Base-by-base conservation (phyloP, 768 basidiomycete species). In the Tremella yokohamensis region DNA sequence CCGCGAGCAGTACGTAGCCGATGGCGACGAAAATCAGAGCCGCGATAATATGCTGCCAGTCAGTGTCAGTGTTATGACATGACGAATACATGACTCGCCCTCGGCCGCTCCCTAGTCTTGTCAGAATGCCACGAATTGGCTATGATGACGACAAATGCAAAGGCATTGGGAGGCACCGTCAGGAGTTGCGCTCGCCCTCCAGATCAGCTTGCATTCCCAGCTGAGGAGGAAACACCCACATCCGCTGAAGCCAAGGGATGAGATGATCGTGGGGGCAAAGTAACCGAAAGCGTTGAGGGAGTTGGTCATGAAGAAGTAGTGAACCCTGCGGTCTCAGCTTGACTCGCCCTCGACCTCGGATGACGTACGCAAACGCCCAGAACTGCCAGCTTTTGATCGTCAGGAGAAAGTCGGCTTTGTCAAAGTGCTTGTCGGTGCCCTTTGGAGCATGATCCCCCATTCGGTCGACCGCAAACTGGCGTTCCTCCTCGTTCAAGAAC, bases 101-200 rank as follows among this genome's bases (percentile, higher is more conserved):
- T 39, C 3, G 64, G 64, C 52, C 73, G 60, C 44, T 72, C 66
- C 15, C 45, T 56, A 0, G 49, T 40, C 15, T 58, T 18, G 52
- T 74, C 73, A 8, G 70, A 72, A 47, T 57, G 60, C 59, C 56
- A 70, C 18, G 66, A 58, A 55, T 72, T 72, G 45, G 52, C 66
- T 52, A 74, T 65, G 59, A 74, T 74, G 34, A 68, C 59, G 34
- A 62, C 54, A 40, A 64, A 65, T 40, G 60, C 62, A 37, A 64
- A 61, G 8, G 51, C 66, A 54, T 65, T 68, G 22, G 66, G 66
- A 6, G 66, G 66, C 39, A 62, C 62, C 2, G 62, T 69, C 18
- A 65, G 48, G 13, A 65, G 61, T 42, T 65, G 66, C 51, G 63
- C 40, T 49, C 52, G 49, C 56, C 63, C 61, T 19, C 16, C 1